Percentiles rank a stretch among this genome's conserved stretches.
phyloP scores from a whole-genome alignment of 2,329 filamentous ascomycete species.

The Pseudocercospora crystallina region DNA sequence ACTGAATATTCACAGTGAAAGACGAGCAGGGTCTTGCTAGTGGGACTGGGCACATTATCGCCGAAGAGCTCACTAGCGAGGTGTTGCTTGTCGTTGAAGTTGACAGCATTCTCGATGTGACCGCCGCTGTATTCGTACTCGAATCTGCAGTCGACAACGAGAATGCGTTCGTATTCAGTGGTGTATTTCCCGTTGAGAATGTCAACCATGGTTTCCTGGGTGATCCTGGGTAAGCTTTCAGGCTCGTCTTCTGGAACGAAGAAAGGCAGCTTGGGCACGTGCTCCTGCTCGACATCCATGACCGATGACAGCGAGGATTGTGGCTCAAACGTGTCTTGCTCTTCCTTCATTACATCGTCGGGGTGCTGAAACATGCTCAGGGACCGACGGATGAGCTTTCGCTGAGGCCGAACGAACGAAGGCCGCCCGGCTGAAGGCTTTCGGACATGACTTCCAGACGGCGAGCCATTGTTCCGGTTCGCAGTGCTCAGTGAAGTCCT shows the following conservation, averaged over 20 bases:
- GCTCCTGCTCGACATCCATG: constrained; percentile 77
- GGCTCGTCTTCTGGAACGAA: constrained; percentile 76
- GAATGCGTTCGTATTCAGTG: constrained; percentile 72
- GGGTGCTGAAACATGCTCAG: constrained; percentile 98
- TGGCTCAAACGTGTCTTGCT: constrained; percentile 60
- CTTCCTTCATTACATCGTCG: constrained; percentile 80
- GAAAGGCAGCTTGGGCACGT: constrained; percentile 75
- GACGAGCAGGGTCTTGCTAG: constrained; percentile 70
- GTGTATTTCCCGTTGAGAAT: constrained; percentile 83
- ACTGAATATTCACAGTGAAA: constrained; percentile 99
- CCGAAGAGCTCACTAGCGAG: constrained; percentile 76
- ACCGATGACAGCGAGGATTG: constrained; percentile 63
- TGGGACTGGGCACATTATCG: constrained; percentile 52
- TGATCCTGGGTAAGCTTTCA: constrained; percentile 86
- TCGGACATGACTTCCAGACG: constrained; percentile 67
- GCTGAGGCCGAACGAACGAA: constrained; percentile 64
- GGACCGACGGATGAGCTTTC: constrained; percentile 87
- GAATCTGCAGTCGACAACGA: constrained; percentile 94
- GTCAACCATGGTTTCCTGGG: constrained; percentile 76
- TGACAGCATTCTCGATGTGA: constrained; percentile 89
- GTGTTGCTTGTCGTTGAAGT: constrained; percentile 94
- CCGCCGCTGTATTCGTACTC: constrained; percentile 98
- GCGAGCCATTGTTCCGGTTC: constrained; percentile 70
- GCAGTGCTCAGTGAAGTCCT: constrained; percentile 63
- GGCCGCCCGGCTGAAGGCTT: constrained; percentile 60